phyloP scores from a whole-genome alignment of 2,329 filamentous ascomycete genomes.

The Sclerotinia glacialis region DNA sequence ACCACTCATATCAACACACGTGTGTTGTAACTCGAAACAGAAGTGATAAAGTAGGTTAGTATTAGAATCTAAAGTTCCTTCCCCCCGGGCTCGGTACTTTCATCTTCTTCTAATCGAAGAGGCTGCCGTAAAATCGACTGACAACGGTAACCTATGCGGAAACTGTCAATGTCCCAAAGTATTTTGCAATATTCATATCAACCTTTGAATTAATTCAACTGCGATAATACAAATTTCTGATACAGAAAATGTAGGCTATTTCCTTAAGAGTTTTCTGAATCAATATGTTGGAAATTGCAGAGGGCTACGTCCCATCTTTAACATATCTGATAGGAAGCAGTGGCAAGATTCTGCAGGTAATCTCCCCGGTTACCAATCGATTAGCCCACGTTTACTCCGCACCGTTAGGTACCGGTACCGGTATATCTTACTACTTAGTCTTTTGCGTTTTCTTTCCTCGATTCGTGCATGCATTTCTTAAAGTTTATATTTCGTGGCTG shows the following conservation, averaged over 20 bases:
- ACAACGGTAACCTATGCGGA: background rate
- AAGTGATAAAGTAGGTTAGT: no score
- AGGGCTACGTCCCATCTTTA: background rate
- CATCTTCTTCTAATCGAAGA: no score
- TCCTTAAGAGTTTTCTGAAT: background rate
- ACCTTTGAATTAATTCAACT: background rate
- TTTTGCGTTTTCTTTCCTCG: background rate
- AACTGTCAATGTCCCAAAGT: background rate
- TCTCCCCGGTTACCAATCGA: constrained; percentile 1
- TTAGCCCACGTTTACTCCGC: constrained; percentile 7
- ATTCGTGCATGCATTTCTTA: background rate
- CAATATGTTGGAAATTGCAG: no score
- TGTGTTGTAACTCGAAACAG: no score
- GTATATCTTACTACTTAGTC: background rate
- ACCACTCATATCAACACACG: no score
- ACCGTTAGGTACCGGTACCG: background rate
- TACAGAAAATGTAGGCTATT: background rate
- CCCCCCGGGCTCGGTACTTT: no score
- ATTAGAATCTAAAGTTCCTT: no score
- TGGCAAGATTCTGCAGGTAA: background rate
- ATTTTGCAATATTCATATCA: background rate
- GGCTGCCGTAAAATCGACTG: no score
- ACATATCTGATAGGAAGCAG: background rate
- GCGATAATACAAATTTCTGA: no score
- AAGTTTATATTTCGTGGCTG: background rate